Evolutionary conservation across 1,139 yeast genomes (phyloP), one percentile per base, ranked within the genome.

Genomic region (Debaryomycetaceae sp.): DNA sequence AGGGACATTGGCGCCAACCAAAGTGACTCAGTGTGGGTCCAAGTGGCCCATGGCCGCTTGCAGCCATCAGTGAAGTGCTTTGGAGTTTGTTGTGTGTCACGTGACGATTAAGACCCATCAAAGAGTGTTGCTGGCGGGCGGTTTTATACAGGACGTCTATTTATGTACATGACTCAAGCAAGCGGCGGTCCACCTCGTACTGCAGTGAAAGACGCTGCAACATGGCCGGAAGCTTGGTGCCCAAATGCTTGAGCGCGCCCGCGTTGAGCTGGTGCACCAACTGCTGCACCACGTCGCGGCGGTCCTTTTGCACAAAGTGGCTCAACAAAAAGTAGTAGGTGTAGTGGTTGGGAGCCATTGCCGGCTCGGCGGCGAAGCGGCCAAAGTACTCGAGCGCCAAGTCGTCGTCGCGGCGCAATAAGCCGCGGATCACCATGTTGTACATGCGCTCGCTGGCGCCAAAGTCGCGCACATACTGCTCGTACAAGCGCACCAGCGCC

Each of bases 371-470:
- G 48, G 44, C 58, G 41, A 56, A 51, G 24, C 44, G 46, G 4
- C 49, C 40, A 40, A 65, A 69, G 46, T 71, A 69, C 5, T 53
- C 46, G 28, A 59, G 41, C 1, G 78, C 76, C 40, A 63, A 57
- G 13, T 45, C 48, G 16, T 45, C 31, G 29, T 61, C 51, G 30
- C 58, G 61, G 23, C 45, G 43, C 26, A 68, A 53, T 36, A 71
- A 62, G 4, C 76, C 75, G 20, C 59, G 61, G 38, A 83, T 71
- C 53, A 83, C 62, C 49, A 73, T 65, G 50, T 83, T 80, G 73
- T 80, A 81, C 26, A 70, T 58, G 29, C 77, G 58, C 5, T 74
- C 53, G 14, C 62, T 62, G 34, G 54, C 54, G 18, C 46, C 38
- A 25, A 52, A 41, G 13, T 42, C 37, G 30, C 52, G 44, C 25